These are phyloP conservation scores for Cryptosporidium ryanae DNA, from an alignment of 169 alveolate genomes.

Conservation along the genomic window DNA sequence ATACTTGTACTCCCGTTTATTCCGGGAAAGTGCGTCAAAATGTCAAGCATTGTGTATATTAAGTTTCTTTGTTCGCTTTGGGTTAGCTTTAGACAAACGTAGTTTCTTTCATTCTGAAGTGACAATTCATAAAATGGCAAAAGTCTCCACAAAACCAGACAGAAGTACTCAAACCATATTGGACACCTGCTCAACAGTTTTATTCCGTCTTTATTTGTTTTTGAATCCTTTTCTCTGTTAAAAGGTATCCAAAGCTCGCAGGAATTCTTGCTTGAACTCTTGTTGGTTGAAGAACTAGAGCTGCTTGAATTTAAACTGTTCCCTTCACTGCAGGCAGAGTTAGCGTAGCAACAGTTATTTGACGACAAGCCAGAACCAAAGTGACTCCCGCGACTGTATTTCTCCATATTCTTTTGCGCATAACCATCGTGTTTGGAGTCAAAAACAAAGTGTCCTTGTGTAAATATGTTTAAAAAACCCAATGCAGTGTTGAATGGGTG, in stretches of 20 bases:
- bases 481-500: constrained; percentile 62
- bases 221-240: constrained; percentile 12
- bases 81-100: neutral
- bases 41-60: constrained; percentile 59
- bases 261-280: neutral
- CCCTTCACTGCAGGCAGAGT: neutral
- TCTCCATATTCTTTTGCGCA: constrained; percentile 57
- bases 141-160: constrained; percentile 68
- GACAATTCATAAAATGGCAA: constrained; percentile 49
- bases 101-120: neutral
- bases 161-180: constrained; percentile 68
- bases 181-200: constrained; percentile 57
- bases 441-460: constrained; percentile 51
- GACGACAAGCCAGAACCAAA: too few species aligned
- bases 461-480: constrained; percentile 29
- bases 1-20: constrained; percentile 66
- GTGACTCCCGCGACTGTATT: constrained; percentile 18
- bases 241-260: constrained; percentile 34
- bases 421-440: constrained; percentile 59
- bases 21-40: constrained; percentile 60
- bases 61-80: constrained; percentile 39
- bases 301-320: neutral
- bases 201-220: neutral
- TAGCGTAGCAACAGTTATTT: too few species aligned
- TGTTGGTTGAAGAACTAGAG: neutral